Evolutionary conservation across 345 rosid genomes (phyloP), one percentile per base, ranked within the genome.

Genomic region (Hibiscus syriacus): DNA sequence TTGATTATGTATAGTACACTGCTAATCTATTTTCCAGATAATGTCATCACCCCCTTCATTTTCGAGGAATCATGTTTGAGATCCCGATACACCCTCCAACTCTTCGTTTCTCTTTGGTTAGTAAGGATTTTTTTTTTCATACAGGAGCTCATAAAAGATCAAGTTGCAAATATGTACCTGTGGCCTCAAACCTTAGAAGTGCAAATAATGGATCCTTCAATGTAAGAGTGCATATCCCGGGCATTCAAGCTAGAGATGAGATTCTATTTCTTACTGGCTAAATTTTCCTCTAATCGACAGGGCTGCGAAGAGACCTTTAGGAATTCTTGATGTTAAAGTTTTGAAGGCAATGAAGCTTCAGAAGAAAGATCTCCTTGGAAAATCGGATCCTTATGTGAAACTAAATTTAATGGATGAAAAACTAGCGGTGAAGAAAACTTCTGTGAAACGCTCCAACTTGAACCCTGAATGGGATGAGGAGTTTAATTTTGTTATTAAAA

Each of bases 381-480:
- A 85, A 77, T 83, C 99, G 63, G 99, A 94, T 70, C 97, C 99
- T 73, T 94, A 91, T 54, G 97, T 91, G 73, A 88, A 89, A 73
- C 9, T 92, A 74, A 94, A 82, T 80, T 78, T 94, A 74, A 70
- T 89, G 12, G 98, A 89, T 41, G 99, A 91, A 80, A 88, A 83
- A 65, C 79, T 92, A 50, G 74, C 84, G 48, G 66, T 82, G 4
- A 91, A 94, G 73, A 89, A 90, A 77, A 88, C 96, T 10, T 77
- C 79, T 6, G 99, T 94, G 66, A 89, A 86, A 79, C 92, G 79
- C 79, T 82, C 79, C 70, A 94, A 92, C 77, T 72, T 92, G 68
- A 94, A 92, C 68, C 99, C 98, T 19, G 98, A 89, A 66, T 94
- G 99, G 99, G 83, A 94, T 67, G 97, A 92, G 74, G 97, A 92